phyloP scores from a whole-genome alignment of 2,329 filamentous ascomycete genomes.

The Myriosclerotinia curreyana region DNA sequence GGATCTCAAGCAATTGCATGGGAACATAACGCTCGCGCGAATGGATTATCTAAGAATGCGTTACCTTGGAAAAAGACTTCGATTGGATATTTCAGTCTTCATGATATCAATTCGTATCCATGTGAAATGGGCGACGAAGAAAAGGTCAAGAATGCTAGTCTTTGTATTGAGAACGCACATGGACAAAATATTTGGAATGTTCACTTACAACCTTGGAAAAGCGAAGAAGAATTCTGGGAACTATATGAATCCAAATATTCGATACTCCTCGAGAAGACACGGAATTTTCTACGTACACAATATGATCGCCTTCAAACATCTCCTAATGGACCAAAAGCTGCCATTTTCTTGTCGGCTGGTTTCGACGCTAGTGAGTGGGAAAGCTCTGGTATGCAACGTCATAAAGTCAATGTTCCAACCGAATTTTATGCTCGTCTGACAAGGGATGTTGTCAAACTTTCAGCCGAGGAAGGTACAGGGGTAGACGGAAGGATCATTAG shows the following conservation, averaged over 20 bases:
- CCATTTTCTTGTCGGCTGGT: constrained; percentile 91
- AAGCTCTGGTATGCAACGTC: constrained; percentile 86
- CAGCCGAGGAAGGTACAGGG: constrained; percentile 72
- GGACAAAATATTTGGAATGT: constrained; percentile 96
- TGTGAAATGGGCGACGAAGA: constrained; percentile 92
- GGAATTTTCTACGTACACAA: constrained; percentile 71
- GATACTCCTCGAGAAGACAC: constrained; percentile 75
- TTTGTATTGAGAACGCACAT: constrained; percentile 92
- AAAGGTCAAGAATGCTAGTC: constrained; percentile 88
- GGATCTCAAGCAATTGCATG: constrained; percentile 95
- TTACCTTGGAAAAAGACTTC: constrained; percentile 75
- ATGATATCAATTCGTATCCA: constrained; percentile 98
- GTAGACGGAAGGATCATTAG: constrained; percentile 87
- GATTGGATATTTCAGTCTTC: constrained; percentile 93
- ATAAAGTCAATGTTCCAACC: constrained; percentile 92
- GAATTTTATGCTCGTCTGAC: constrained; percentile 94
- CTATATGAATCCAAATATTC: constrained; percentile 79
- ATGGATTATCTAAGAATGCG: constrained; percentile 64
- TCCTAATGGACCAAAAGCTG: constrained; percentile 65
- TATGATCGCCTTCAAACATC: constrained; percentile 60
- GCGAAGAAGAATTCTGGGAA: constrained; percentile 79
- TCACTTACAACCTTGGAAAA: constrained; percentile 85
- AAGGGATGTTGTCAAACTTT: constrained; percentile 76
- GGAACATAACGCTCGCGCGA: constrained; percentile 76
- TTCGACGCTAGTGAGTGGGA: constrained; percentile 98